Base-by-base conservation (phyloP, 2,329 filamentous ascomycete genomes). In the Furcasterigmium sp. region DNA sequence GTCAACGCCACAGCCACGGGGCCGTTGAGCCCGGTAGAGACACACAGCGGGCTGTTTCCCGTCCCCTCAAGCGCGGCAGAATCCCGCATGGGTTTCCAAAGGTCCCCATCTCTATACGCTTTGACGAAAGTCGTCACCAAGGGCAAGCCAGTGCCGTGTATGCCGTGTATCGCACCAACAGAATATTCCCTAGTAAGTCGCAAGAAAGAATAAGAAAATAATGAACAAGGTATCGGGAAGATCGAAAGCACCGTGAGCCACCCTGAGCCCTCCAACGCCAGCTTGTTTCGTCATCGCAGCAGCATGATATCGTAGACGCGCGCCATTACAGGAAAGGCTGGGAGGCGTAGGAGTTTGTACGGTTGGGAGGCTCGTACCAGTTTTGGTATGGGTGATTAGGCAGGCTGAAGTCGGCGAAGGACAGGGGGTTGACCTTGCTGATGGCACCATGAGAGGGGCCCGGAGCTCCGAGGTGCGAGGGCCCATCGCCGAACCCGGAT, bases 341-440 rank as follows among this genome's bases (percentile, higher is more conserved):
- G 13, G 46, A 43, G 29, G 32, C 37, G 25, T 44, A 49, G 23
- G 44, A 37, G 21, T 42, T 47, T n/a, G 44, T 46, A 37, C 62
- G 72, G 51, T 76, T 85, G 2, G 87, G 85, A 28, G 86, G 83
- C 49, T 89, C 82, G 54, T 91, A 94, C 63, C 84, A 84, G 40
- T 82, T 81, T 57, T 88, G 84, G 56, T 93, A 94, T 1, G 89
- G 87, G 62, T 91, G 87, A 50, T 88, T 83, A 4, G 86, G 84
- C 52, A 84, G 71, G 19, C 74, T 84, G 59, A 93, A 93, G 57
- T 93, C 86, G 1, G 86, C 87, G 19, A 78, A 80, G 51, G 84
- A 75, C 30, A 91, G 63, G 2, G 87, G 87, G 55, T 91, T 91
- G 6, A 84, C 60, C 11, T 69, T 69, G 15, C 68, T 63, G 23